Evolutionary conservation across 768 basidiomycete genomes (phyloP).

Genomic region (Termitomyces titanicus): DNA sequence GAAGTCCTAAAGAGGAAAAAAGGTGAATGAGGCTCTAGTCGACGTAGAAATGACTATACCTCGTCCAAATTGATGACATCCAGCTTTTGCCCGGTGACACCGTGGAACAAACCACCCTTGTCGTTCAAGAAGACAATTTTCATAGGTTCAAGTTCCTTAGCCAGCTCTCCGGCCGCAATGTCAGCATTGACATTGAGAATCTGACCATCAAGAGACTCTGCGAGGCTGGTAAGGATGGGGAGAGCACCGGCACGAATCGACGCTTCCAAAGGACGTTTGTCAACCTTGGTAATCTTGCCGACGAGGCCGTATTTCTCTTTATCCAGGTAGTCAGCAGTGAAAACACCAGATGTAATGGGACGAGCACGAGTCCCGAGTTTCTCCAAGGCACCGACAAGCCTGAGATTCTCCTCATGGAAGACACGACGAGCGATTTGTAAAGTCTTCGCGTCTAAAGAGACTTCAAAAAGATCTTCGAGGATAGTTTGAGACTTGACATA

Average conservation of each 20-base stretch:
- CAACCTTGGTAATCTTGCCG: conserved; percentile 90
- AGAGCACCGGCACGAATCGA: conserved; percentile 94
- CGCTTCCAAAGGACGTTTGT: conserved; percentile 96
- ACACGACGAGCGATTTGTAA: conserved; percentile 92
- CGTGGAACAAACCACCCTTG: conserved; percentile 97
- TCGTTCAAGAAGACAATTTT: conserved; percentile 99
- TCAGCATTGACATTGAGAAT: conserved; percentile 99
- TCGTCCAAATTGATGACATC: conserved; percentile 98
- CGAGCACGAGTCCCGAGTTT: conserved; percentile 94
- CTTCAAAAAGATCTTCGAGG: neutral
- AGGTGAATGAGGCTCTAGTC: neutral
- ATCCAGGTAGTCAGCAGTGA: conserved; percentile 96
- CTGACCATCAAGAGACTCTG: conserved; percentile 95
- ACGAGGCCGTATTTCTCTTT: conserved; percentile 93
- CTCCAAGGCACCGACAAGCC: conserved; percentile 90
- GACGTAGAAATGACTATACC: conserved; percentile 35
- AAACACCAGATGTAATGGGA: conserved; percentile 97
- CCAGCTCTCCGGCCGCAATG: conserved; percentile 95
- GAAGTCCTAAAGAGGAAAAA: conserved; percentile 65
- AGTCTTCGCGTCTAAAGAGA: conserved; percentile 77
- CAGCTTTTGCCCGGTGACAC: conserved; percentile 93
- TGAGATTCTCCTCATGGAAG: conserved; percentile 96
- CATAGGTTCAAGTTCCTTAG: conserved; percentile 96
- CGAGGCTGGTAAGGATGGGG: conserved; percentile 92
- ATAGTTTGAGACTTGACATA: conserved; percentile 30